Evolutionary conservation across 805 yeast species (phyloP), one percentile per base, ranked within the genome.

Genomic region (Teunomyces kruisii): DNA sequence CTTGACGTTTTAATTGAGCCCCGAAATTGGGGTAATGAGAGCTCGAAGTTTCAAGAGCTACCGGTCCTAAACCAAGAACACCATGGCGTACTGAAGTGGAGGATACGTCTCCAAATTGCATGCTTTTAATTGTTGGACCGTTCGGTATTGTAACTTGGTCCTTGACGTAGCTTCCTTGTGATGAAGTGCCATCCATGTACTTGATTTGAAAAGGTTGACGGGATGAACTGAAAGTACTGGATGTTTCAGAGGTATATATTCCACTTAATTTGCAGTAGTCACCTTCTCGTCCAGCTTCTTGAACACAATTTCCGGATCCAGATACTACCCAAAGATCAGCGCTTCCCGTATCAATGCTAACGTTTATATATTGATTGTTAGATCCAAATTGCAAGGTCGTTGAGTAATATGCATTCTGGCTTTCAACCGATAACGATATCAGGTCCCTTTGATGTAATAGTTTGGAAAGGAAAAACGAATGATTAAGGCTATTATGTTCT

Each of bases 1-100:
- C 70, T 10, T 58, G 65, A 6, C 54, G 44, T 50, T 67, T 52
- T 37, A 67, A 41, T 5, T 49, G 50, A 9, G 50, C 43, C 10
- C 67, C 54, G 24, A 64, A 40, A 39, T 52, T 54, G 3, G 40
- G 39, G 22, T 45, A 45, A 6, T 22, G 38, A 12, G 38, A 22
- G 13, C 19, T n/a, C 9, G 38, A 19, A 4, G 12, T 24, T 9
- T 29, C 42, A n/a, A 39, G 31, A 10, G 32, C 22, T 12, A 19
- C 14, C 10, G 32, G 32, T 6, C 42, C 42, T 4, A 39, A 29
- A 7, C 42, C 42, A 39, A 29, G 32, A 29, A 35, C 38, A 7
- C 38, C 38, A 7, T 35, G 38, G 9, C 28, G 38, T 8, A 35
- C 38, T 6, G 44, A 13, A 7, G 47, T 44, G 10, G 32, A 9